Evolutionary conservation across 768 basidiomycete genomes (phyloP), one percentile per base, ranked within the genome.

Genomic region (Collybia nuda): DNA sequence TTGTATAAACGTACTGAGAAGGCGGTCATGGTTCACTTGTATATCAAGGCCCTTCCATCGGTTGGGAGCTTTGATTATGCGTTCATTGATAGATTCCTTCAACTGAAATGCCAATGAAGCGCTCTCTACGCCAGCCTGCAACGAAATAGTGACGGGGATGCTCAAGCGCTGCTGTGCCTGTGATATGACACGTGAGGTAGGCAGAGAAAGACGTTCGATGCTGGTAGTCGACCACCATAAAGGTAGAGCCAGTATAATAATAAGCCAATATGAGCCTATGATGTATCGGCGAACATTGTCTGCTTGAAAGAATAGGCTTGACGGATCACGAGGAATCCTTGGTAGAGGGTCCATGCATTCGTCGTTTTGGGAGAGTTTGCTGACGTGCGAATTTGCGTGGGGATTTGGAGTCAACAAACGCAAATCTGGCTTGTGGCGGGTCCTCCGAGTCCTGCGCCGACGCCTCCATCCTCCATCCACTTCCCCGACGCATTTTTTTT

Each of bases 141-240:
- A 62, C 52, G 74, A 72, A 48, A 84, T 64, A 28, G 60, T 67
- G 44, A 84, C 64, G 11, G 83, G 80, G 44, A 85, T 71, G 15
- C 59, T 55, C 18, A 82, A 70, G 35, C 68, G 63, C 51, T 70
- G 74, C 41, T 68, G 65, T 38, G 79, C 72, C 57, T 85, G 76
- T 5, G 76, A 73, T 36, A 66, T 65, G 28, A 94, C 84, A 18
- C 81, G 78, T 38, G 69, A 66, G 6, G 76, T 70, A 1, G 95
- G 92, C 11, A 97, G 72, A 0, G 86, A 72, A 14, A 89, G 75
- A 22, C 95, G 82, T 61, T 94, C 80, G 23, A 98, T 96, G 55
- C 89, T 90, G 4, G 97, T 98, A 22, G 89, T 86, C 44, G 75
- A 77, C 93, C 93, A 98, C 97, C 97, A 99, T 43, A 92, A 77